Percentiles rank a stretch among this genome's conserved stretches.
Conservation (phyloP, 495 filamentous ascomycete genomes). For the Xylaria scruposa region DNA sequence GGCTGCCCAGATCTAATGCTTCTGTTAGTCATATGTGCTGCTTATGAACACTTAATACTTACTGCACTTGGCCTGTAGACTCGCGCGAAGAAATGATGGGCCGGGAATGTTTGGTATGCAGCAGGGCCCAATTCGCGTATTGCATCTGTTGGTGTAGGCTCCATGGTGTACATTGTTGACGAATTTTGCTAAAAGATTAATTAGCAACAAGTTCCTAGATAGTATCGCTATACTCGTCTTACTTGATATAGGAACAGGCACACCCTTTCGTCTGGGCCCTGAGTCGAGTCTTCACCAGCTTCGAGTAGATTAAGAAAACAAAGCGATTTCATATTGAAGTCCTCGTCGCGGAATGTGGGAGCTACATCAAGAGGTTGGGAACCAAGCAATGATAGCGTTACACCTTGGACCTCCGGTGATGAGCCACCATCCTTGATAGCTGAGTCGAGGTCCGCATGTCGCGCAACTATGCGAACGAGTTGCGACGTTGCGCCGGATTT, state of each 20-base stretch:
- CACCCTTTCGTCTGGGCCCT: slow-evolving; percentile 35
- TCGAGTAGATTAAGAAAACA: slow-evolving; percentile 45
- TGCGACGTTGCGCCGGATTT: slow-evolving; percentile 36
- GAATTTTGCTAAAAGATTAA: slow-evolving; percentile 33
- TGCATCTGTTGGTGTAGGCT: slow-evolving; percentile 37
- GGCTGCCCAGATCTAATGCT: slow-evolving; percentile 48
- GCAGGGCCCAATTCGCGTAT: slow-evolving; percentile 49
- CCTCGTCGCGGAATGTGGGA: slow-evolving; percentile 39
- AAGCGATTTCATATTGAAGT: slow-evolving; percentile 46
- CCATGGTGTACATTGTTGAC: slow-evolving; percentile 42
- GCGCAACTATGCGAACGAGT: slow-evolving; percentile 46
- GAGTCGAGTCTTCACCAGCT: slow-evolving; percentile 23
- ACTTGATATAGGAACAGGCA: slow-evolving; percentile 57
- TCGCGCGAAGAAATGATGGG: slow-evolving; percentile 57
- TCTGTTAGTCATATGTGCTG: slow-evolving; percentile 26
- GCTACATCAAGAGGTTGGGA: slow-evolving; percentile 35
- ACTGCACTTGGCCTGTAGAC: slow-evolving; percentile 54
- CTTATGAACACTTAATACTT: slow-evolving; percentile 26
- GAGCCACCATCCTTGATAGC: slow-evolving; percentile 27
- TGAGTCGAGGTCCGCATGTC: slow-evolving; percentile 41
- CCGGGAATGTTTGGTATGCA: slow-evolving; percentile 49
- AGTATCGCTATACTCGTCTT: slow-evolving; percentile 3
- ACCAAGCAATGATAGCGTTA: slow-evolving; percentile 27
- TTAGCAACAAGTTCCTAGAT: neutral
- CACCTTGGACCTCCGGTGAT: slow-evolving; percentile 31